Conservation (phyloP, 345 rosid genomes). For the Boechera divaricarpa region DNA sequence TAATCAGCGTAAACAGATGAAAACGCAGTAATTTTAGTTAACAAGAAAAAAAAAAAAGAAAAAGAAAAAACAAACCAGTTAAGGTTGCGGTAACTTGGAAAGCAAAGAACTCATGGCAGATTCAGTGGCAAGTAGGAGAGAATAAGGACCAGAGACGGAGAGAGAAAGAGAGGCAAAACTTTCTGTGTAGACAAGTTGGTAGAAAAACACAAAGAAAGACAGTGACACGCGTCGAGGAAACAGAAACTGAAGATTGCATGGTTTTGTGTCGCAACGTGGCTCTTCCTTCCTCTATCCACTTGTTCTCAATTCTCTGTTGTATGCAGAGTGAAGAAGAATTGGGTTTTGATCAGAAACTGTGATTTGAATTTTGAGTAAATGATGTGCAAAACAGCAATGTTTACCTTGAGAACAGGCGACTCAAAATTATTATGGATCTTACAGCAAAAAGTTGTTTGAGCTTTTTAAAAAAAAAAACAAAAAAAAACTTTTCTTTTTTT, state of each 20-base stretch:
- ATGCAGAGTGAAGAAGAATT: neutral
- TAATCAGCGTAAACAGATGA: conserved; percentile 12
- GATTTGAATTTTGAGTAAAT: neutral
- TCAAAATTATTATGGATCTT: neutral
- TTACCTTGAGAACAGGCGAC: neutral
- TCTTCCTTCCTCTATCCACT: neutral
- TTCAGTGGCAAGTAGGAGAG: conserved; percentile 9
- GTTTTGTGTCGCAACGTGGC: conserved; percentile 41
- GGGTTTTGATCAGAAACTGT: neutral
- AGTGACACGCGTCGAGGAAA: conserved; percentile 31
- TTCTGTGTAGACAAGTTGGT: conserved; percentile 3
- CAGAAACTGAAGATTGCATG: conserved; percentile 37
- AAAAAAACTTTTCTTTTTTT: too few relatives aligned
- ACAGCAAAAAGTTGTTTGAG: too few relatives aligned
- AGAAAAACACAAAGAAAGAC: conserved; percentile 32
- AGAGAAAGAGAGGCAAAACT: conserved; percentile 1
- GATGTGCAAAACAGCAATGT: neutral
- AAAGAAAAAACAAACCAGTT: conserved; percentile 25
- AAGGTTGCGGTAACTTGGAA: neutral
- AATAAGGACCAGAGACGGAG: conserved; percentile 9
- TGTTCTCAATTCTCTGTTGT: neutral
- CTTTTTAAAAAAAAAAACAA: too few relatives aligned
- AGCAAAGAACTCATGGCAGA: conserved; percentile 31
- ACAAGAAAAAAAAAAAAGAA: neutral
- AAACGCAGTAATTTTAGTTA: neutral